A percentile compares a stretch with the other conserved stretches of the same genome.
Evolutionary conservation across 164 flowering plant genomes (phyloP).

Genomic region (Aristolochia contorta): DNA sequence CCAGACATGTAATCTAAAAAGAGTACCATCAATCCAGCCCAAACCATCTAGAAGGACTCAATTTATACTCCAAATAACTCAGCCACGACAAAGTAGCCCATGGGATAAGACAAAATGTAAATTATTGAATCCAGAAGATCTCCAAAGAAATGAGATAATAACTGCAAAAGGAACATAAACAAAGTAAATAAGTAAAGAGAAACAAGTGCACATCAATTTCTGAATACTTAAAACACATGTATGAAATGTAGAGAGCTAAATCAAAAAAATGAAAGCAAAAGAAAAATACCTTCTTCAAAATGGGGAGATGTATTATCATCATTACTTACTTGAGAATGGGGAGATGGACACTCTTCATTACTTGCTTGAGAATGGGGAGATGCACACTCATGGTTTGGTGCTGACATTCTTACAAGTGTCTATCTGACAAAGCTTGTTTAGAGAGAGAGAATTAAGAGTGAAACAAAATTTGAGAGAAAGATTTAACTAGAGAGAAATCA

Average conservation of each 20-base stretch:
- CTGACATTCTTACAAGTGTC: constrained; percentile 28
- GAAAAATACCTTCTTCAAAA: constrained; percentile 27
- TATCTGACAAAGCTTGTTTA: too few species aligned
- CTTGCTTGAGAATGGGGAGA: constrained; percentile 46
- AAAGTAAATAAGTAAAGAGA: constrained; percentile 5
- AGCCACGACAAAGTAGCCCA: not conserved
- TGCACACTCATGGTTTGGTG: constrained; percentile 34
- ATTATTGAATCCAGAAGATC: constrained; percentile 70
- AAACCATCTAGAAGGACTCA: too few species aligned
- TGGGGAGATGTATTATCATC: constrained; percentile 25
- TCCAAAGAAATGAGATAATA: constrained; percentile 46
- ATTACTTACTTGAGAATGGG: too few species aligned
- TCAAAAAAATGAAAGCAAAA: not conserved
- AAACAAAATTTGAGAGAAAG: too few species aligned
- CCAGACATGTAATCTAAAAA: too few species aligned
- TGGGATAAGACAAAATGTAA: not conserved
- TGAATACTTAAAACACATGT: not conserved
- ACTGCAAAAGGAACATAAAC: constrained; percentile 34
- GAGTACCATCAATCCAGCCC: too few species aligned
- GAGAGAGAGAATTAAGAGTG: too few species aligned
- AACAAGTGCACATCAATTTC: not conserved
- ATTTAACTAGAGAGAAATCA: too few species aligned
- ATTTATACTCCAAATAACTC: too few species aligned
- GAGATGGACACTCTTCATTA: too few species aligned
- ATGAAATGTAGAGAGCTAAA: not conserved